Conservation (phyloP, 768 basidiomycete genomes). For the Baorangia bicolor region DNA sequence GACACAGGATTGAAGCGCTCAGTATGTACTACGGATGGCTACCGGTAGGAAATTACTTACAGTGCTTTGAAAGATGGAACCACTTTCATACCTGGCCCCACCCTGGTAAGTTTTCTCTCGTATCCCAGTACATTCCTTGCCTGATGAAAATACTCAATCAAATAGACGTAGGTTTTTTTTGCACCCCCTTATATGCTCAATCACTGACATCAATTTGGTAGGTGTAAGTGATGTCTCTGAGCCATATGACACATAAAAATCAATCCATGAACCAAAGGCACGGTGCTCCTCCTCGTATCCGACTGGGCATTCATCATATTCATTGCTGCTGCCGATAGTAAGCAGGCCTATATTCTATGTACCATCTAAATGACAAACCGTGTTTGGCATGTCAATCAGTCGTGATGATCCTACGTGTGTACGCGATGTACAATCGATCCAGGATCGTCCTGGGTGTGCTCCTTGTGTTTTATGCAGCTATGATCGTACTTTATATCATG, state of each 20-base stretch:
- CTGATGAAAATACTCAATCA: neutral
- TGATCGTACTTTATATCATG: neutral
- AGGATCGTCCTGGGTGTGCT: too few relatives aligned
- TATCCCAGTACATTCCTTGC: neutral
- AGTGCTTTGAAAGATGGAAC: slow-evolving; percentile 5
- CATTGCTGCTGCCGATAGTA: slow-evolving; percentile 15
- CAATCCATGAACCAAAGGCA: too few relatives aligned
- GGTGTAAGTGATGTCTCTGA: slow-evolving; percentile 10
- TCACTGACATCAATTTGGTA: neutral
- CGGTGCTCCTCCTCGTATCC: neutral
- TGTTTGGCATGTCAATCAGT: slow-evolving; percentile 3
- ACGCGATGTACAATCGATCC: too few relatives aligned
- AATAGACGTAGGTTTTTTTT: slow-evolving; percentile 15
- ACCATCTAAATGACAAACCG: neutral
- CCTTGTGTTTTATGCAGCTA: too few relatives aligned
- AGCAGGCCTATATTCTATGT: neutral
- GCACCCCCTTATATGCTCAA: too few relatives aligned
- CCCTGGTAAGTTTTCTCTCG: neutral
- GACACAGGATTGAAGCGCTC: slow-evolving; percentile 2
- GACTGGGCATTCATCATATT: slow-evolving; percentile 4
- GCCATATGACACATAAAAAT: neutral
- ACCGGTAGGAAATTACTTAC: neutral
- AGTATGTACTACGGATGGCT: neutral
- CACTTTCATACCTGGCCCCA: slow-evolving; percentile 17
- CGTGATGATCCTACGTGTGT: slow-evolving; percentile 23